phyloP scores from a whole-genome alignment of 1,284 basidiomycete species.

The Papiliotrema nemorosa region DNA sequence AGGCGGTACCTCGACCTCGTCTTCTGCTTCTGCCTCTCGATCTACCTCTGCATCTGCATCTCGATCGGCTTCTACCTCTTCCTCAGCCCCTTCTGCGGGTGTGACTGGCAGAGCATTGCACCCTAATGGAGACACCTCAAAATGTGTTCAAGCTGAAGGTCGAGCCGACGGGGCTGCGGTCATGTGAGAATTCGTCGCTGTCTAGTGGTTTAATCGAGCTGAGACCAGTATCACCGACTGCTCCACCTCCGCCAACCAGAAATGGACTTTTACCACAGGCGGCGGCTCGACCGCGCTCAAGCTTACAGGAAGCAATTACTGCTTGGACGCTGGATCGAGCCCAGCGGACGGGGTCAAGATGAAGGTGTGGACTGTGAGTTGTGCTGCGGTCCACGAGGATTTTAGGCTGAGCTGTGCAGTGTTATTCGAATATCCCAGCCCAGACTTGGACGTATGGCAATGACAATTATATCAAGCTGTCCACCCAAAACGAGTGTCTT shows the following conservation, averaged over 20 bases:
- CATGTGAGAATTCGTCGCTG: background rate
- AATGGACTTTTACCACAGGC: conserved; percentile 16
- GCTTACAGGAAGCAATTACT: conserved; percentile 11
- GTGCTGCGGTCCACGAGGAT: background rate
- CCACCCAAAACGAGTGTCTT: conserved; percentile 22
- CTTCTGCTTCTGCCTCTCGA: conserved; percentile 1
- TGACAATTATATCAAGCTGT: conserved; percentile 18
- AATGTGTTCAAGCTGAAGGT: conserved; percentile 29
- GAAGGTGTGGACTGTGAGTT: conserved; percentile 22
- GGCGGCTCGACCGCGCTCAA: conserved; percentile 8
- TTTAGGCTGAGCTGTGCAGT: conserved; percentile 10
- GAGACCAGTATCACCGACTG: conserved; percentile 26
- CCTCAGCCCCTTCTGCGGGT: conserved; percentile 10
- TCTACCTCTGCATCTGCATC: conserved; percentile 6
- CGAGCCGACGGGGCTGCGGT: background rate
- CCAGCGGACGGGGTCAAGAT: conserved; percentile 15
- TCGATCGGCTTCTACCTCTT: conserved; percentile 8
- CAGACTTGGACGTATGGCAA: conserved; percentile 26
- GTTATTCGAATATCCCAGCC: conserved; percentile 19
- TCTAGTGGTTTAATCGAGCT: background rate
- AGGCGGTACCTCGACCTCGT: background rate
- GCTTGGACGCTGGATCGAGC: conserved; percentile 18
- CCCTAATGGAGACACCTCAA: conserved; percentile 28
- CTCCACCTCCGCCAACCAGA: conserved; percentile 29
- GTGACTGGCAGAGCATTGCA: conserved; percentile 23